Evolutionary conservation across 805 yeast species (phyloP).

Genomic region (Zygoascus flipseniorum): DNA sequence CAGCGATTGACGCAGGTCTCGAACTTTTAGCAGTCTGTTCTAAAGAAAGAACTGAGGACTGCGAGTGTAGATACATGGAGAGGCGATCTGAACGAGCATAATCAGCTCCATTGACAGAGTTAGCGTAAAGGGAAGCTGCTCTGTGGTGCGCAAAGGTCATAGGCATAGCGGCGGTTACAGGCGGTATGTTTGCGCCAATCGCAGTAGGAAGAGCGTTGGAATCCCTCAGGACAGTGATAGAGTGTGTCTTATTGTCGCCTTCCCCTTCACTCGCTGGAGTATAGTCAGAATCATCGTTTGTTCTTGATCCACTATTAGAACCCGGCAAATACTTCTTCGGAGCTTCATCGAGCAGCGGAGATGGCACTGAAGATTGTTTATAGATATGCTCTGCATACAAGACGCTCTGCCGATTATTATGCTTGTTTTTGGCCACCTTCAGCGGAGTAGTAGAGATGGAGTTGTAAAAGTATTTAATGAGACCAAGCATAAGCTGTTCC

Average conservation of each 20-base stretch:
- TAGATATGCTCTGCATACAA: not conserved
- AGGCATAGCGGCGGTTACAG: not conserved
- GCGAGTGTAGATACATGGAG: conserved; percentile 10
- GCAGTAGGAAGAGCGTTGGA: not conserved
- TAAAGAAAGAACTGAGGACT: conserved; percentile 11
- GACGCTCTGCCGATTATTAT: not conserved
- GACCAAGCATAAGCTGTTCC: conserved; percentile 12
- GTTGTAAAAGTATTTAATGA: conserved; percentile 16
- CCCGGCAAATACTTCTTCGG: not conserved
- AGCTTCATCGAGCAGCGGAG: not conserved
- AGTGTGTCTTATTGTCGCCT: not conserved
- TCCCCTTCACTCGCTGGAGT: not conserved
- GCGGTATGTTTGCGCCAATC: not conserved
- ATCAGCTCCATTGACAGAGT: not conserved
- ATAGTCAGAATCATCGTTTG: not conserved
- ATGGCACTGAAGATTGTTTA: not conserved
- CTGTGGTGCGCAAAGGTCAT: not conserved
- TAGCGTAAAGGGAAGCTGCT: not conserved
- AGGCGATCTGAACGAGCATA: not conserved
- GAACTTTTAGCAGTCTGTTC: not conserved
- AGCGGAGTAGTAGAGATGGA: conserved; percentile 20
- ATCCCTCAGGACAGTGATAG: not conserved
- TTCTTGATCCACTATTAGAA: not conserved
- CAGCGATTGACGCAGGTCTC: too few species aligned
- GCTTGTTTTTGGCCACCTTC: conserved; percentile 9